Percentiles rank a stretch among this genome's conserved stretches.
Evolutionary conservation across 768 basidiomycete species (phyloP).

Genomic region (Mycena metata): DNA sequence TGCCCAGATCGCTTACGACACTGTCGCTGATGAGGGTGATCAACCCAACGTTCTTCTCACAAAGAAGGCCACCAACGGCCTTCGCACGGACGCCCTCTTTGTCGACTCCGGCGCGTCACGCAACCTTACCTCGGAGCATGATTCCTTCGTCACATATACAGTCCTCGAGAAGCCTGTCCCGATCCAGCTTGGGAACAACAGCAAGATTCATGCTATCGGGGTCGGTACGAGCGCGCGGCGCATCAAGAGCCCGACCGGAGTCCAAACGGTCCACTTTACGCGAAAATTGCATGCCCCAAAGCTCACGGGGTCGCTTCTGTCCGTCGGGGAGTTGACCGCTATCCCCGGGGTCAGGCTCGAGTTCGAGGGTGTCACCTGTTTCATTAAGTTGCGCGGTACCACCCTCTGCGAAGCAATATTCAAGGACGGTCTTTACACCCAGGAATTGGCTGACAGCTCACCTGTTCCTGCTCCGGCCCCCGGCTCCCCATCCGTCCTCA

Average conservation of each 20-base stretch:
- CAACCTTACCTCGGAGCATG: background rate
- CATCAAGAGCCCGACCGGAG: background rate
- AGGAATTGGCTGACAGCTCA: background rate
- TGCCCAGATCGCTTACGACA: background rate
- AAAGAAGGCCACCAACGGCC: background rate
- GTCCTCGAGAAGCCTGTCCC: background rate
- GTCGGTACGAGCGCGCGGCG: background rate
- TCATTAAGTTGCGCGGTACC: background rate
- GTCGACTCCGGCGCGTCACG: constrained; percentile 1
- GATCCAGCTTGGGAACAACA: constrained; percentile 3
- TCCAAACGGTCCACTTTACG: background rate
- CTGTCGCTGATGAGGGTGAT: background rate
- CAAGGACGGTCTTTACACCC: constrained; percentile 3
- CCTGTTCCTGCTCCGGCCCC: background rate
- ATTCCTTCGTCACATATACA: background rate
- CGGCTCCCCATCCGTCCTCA: background rate
- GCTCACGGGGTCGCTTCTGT: background rate
- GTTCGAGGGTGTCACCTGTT: background rate
- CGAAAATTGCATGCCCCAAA: background rate
- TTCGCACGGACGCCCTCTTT: background rate
- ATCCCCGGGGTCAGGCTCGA: background rate
- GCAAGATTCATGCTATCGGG: background rate
- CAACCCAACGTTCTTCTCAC: background rate
- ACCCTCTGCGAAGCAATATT: background rate
- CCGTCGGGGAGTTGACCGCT: background rate